Evolutionary conservation across 1,139 yeast genomes (phyloP).

Genomic region (Nakaseomyces glabratus): DNA sequence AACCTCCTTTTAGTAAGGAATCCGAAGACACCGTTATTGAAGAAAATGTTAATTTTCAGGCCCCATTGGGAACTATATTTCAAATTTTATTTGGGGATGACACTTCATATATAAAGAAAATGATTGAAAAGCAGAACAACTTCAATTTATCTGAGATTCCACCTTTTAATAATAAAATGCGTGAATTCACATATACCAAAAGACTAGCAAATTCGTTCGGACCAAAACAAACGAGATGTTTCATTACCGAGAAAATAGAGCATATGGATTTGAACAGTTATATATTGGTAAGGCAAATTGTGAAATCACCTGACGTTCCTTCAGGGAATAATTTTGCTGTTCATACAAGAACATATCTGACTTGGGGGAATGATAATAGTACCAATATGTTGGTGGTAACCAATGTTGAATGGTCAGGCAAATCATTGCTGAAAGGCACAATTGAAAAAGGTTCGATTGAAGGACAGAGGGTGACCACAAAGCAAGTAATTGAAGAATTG

Average conservation of each 20-base stretch:
- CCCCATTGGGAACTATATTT: conserved; percentile 77
- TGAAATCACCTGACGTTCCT: conserved; percentile 91
- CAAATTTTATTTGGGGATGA: conserved; percentile 68
- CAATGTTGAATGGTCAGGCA: conserved; percentile 82
- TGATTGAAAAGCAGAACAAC: conserved; percentile 63
- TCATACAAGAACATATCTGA: conserved; percentile 53
- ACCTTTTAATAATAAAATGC: conserved; percentile 37
- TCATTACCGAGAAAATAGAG: conserved; percentile 62
- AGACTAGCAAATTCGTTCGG: conserved; percentile 82
- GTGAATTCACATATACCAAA: conserved; percentile 66
- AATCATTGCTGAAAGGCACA: conserved; percentile 84
- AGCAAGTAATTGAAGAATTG: conserved; percentile 49
- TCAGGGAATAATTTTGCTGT: conserved; percentile 78
- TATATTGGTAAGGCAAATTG: conserved; percentile 54
- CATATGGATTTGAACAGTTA: conserved; percentile 50
- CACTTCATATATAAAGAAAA: conserved; percentile 43
- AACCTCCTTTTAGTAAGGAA: conserved; percentile 42
- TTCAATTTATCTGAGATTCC: conserved; percentile 55
- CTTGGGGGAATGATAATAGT: conserved; percentile 68
- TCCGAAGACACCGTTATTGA: conserved; percentile 57
- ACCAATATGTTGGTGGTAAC: conserved; percentile 60
- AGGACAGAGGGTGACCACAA: conserved; percentile 74
- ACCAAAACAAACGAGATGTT: conserved; percentile 87
- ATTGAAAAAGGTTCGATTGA: conserved; percentile 87
- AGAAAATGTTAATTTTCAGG: conserved; percentile 43